Conservation (phyloP, 345 rosid genomes). For the Tarenaya hassleriana region DNA sequence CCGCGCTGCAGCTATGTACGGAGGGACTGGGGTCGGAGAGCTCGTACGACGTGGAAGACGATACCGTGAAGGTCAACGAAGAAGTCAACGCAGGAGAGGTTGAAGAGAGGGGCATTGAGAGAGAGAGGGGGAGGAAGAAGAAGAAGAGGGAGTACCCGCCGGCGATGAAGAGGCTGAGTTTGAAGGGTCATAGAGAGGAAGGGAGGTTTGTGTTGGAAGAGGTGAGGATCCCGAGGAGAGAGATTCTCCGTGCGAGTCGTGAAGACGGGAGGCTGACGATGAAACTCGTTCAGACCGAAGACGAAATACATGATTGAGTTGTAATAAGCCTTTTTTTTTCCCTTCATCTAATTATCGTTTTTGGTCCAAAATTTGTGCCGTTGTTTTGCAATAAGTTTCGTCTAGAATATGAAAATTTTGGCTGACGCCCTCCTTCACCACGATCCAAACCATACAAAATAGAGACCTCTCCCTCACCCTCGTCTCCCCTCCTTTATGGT, state of each 20-base stretch:
- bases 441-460: too few relatives aligned
- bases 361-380: too few relatives aligned
- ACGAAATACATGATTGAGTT: constrained; percentile 3
- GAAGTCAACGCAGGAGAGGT: constrained; percentile 24
- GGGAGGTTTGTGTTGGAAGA: constrained; percentile 80
- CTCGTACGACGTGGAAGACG: constrained; percentile 52
- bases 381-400: too few relatives aligned
- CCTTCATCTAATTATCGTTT: background rate
- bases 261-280: constrained; percentile 74
- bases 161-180: constrained; percentile 72
- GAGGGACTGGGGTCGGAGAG: constrained; percentile 92
- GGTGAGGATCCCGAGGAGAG: constrained; percentile 63
- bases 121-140: constrained; percentile 34
- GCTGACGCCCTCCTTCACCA: too few relatives aligned
- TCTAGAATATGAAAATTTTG: too few relatives aligned
- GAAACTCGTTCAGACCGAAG: constrained; percentile 50
- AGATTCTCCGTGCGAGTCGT: constrained; percentile 65
- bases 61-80: constrained; percentile 16
- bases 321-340: too few relatives aligned
- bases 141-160: constrained; percentile 55
- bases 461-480: too few relatives aligned
- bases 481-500: too few relatives aligned
- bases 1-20: constrained; percentile 83
- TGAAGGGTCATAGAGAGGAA: constrained; percentile 66
- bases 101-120: constrained; percentile 13